Evolutionary conservation across 768 basidiomycete species (phyloP).

Genomic region (Sporobolomyces pararoseus): DNA sequence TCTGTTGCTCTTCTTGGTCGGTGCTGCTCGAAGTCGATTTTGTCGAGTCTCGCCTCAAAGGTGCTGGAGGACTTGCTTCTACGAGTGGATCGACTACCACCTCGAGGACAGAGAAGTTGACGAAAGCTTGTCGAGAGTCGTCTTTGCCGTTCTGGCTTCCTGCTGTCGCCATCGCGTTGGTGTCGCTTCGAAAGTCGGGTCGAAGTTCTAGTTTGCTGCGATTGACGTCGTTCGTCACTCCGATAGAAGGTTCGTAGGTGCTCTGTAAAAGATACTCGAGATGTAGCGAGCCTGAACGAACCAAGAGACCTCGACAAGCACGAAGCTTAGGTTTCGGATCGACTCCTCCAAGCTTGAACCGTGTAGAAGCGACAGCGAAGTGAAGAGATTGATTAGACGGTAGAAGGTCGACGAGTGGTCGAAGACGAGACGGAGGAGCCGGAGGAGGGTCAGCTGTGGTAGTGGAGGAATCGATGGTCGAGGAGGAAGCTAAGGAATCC

Average conservation of each 20-base stretch:
- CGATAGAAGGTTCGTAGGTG: constrained; percentile 32
- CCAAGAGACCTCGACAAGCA: constrained; percentile 65
- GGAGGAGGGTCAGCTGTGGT: too few relatives aligned
- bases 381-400: constrained; percentile 60
- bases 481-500: constrained; percentile 10
- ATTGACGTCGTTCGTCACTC: constrained; percentile 32
- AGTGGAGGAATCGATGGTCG: background rate
- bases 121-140: constrained; percentile 28
- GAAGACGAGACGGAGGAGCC: constrained; percentile 19
- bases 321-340: constrained; percentile 72
- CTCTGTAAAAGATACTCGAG: constrained; percentile 59
- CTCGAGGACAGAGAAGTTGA: constrained; percentile 21
- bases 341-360: constrained; percentile 67
- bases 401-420: constrained; percentile 51
- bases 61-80: constrained; percentile 27
- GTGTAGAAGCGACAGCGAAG: constrained; percentile 61
- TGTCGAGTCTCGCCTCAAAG: background rate
- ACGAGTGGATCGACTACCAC: constrained; percentile 41
- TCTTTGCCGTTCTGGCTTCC: constrained; percentile 10
- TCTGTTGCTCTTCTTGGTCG: too few relatives aligned
- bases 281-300: constrained; percentile 57
- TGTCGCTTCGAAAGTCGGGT: constrained; percentile 47
- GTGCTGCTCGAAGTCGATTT: background rate
- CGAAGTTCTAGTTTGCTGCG: constrained; percentile 47
- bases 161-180: constrained; percentile 44